A percentile compares a stretch with the other conserved stretches of the same genome.
These are phyloP conservation scores for Solanum etuberosum DNA, from an alignment of 257 asterid species.

Conservation along the genomic window DNA sequence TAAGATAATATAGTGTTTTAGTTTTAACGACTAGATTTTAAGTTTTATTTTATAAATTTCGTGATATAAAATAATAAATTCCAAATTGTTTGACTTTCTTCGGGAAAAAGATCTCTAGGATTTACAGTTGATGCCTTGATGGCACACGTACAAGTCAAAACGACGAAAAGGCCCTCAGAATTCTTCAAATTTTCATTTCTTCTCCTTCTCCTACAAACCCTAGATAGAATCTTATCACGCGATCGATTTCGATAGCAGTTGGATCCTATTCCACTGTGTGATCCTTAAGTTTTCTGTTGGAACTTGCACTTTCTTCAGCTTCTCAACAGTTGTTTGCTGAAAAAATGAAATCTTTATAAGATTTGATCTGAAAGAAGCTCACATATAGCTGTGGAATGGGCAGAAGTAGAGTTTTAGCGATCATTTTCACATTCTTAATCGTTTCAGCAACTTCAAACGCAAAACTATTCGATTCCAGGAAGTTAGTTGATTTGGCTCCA, in stretches of 20 bases:
- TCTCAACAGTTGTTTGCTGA: neutral
- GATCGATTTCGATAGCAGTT: neutral
- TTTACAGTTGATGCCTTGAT: neutral
- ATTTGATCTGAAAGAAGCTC: neutral
- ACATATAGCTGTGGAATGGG: constrained; percentile 3
- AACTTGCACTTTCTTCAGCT: neutral
- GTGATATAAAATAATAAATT: too few species aligned
- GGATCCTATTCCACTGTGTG: neutral
- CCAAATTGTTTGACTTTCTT: neutral
- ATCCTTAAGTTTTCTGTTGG: neutral
- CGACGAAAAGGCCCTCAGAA: neutral
- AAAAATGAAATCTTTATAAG: neutral
- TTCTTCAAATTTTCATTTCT: neutral
- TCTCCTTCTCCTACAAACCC: neutral
- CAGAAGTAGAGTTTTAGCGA: neutral
- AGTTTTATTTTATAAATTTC: too few species aligned
- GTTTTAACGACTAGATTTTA: too few species aligned
- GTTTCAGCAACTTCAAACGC: neutral
- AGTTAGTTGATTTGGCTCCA: neutral
- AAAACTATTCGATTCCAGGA: neutral
- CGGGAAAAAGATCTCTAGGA: neutral
- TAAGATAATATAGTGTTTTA: too few species aligned
- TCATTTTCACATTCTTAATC: neutral
- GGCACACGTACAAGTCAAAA: neutral
- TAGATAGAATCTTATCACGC: neutral